Conservation (phyloP, 495 filamentous ascomycete species). For the Elasticomyces elasticus region DNA sequence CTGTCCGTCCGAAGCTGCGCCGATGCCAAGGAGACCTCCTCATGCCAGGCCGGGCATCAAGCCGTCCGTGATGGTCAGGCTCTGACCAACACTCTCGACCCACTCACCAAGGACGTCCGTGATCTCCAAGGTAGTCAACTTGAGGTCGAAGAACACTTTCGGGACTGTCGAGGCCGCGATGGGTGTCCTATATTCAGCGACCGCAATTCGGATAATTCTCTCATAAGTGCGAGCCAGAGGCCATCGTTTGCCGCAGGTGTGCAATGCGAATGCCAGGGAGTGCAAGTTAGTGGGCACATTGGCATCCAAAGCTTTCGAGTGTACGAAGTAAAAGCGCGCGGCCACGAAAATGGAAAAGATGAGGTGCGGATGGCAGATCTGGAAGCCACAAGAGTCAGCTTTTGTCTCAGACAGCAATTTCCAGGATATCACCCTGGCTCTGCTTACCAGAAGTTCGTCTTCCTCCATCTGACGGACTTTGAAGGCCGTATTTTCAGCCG, state of each 20-base stretch:
- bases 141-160: conserved; percentile 1
- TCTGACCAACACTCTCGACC: background rate
- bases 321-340: conserved; percentile 26
- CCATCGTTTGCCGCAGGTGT: conserved; percentile 3
- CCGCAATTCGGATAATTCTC: conserved; percentile 1
- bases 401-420: too few relatives aligned
- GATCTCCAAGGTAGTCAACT: background rate
- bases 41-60: background rate
- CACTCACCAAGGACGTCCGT: background rate
- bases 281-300: conserved; percentile 1
- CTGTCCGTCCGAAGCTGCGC: background rate
- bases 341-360: conserved; percentile 29
- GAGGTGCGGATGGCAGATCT: conserved; percentile 28
- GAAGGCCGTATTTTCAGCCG: conserved; percentile 27
- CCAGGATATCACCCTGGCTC: too few relatives aligned
- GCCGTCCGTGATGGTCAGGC: background rate
- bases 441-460: conserved; percentile 25
- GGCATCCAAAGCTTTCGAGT: conserved; percentile 1
- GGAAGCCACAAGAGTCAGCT: too few relatives aligned
- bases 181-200: conserved; percentile 1
- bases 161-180: background rate
- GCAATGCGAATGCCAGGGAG: conserved; percentile 4
- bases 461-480: conserved; percentile 23
- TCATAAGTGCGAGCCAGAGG: background rate
- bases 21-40: background rate